Percentiles rank a stretch among this genome's conserved stretches.
Conservation (phyloP, 305 asterid genomes). For the Rubia tinctorum region DNA sequence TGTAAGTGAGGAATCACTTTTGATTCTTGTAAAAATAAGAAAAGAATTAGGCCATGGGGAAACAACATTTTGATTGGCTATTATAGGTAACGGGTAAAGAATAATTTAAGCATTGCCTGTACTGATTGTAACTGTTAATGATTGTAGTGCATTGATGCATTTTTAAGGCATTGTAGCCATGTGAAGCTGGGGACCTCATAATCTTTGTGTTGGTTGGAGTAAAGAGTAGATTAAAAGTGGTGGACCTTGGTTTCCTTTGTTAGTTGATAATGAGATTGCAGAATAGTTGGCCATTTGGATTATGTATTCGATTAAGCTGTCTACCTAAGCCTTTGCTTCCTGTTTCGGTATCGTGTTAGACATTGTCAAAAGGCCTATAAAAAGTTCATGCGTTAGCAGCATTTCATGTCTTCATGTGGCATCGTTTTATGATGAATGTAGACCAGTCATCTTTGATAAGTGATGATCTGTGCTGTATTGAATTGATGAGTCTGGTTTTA, state of each 20-base stretch:
- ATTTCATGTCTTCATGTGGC: not conserved
- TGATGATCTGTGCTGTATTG: not conserved
- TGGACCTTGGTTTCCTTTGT: not conserved
- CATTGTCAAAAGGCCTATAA: not conserved
- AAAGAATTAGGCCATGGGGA: not conserved
- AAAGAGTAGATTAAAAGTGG: not conserved
- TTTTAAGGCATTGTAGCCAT: constrained; percentile 6
- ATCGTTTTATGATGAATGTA: not conserved
- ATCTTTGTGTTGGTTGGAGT: not conserved
- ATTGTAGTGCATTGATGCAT: not conserved
- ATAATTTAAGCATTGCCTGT: not conserved
- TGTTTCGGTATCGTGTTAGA: not conserved
- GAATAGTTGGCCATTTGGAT: not conserved
- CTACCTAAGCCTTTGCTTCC: not conserved
- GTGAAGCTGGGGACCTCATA: constrained; percentile 11
- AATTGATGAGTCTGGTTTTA: not conserved
- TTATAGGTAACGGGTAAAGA: not conserved
- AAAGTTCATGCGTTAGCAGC: not conserved
- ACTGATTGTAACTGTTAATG: not conserved
- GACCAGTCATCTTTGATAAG: no score
- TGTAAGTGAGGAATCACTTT: not conserved
- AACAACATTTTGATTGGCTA: not conserved
- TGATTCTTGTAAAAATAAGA: not conserved
- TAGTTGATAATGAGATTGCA: not conserved
- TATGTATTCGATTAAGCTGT: not conserved